Base-by-base conservation (phyloP, 805 yeast genomes). In the Metschnikowia drakensbergensis region DNA sequence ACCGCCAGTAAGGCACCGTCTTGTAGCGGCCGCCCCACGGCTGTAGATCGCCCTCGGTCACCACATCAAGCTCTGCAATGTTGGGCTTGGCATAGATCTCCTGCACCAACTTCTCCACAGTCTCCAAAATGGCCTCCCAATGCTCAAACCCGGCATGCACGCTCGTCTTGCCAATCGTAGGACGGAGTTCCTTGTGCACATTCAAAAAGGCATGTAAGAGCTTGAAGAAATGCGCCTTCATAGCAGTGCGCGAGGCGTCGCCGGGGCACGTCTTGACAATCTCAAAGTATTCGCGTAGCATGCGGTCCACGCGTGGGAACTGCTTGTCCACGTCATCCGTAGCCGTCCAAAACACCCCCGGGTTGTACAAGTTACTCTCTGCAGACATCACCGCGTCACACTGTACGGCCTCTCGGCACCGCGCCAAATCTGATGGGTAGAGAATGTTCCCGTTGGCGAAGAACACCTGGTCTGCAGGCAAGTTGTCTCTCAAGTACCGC, bases 351-450 rank as follows among this genome's bases (percentile, higher is more conserved):
- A 94, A 92, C 1, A 91, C 82, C 5, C 96, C 97, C 0, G 99
- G 99, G 59, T 94, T 94, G 68, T 84, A 87, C 32, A 94, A 71
- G 61, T 90, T 90, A 0, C 97, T 97, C 66, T 94, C 99, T 1
- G 99, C 99, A 37, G 95, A 84, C 99, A 94, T 94, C 13, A 94
- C 94, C 0, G 90, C 96, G 67, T 94, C 97, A 54, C 94, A 86
- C 0, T 69, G 71, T 4, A 88, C 81, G 6, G 71, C 76, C 1
- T 74, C 75, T 38, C 81, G 63, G 63, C 97, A 86, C 52, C 94
- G 75, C 1, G 75, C 74, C 25, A 92, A 72, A 63, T 94, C 98
- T 37, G 84, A 86, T 0, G 96, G 88, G 60, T 94, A 94, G 40
- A 94, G 68, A n/a, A 94, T 80, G 66, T 94, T 94, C 5, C 99